Base-by-base conservation (phyloP, 192 early-diverging fungal genomes). In the Coemansia asiatica region DNA sequence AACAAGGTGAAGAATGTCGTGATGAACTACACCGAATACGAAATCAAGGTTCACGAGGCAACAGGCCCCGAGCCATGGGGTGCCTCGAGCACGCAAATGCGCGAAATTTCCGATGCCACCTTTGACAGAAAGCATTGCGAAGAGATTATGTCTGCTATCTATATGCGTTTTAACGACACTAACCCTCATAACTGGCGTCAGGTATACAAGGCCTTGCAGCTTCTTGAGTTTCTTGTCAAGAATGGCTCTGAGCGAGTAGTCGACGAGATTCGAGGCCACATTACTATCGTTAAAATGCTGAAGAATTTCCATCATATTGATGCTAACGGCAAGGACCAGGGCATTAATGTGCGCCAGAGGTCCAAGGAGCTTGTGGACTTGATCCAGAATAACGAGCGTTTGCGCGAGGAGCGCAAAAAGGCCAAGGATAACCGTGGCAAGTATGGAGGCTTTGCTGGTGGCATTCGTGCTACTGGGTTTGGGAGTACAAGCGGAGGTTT, bases 281-380 rank as follows among this genome's bases (percentile, higher is more conserved):
- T 95, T 31, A 91, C 94, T n/a, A 91, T 90, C 29, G 84, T 98
- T 65, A 96, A 94, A 66, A 89, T 90, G 46, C 83, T 95, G 57
- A 84, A 88, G 58, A 95, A 86, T 82, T 98, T 94, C 67, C 87
- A 94, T 56, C 93, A 88, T 60, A 84, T 94, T 26, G 95, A 97
- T 68, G 92, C 94, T 23, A 94, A 94, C 65, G 90, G 89, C 70
- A 98, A 98, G 69, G 96, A 98, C 74, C 95, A 98, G 75, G 96
- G 96, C 6, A 88, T 98, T 55, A 97, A 97, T 65, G 90, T 94
- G 94, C 88, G 69, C 65, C 74, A 82, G 57, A 86, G 96, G 9
- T 91, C 95, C 15, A 95, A 93, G 66, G 95, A 97, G 80, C 82
- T 98, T 31, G 75, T 89, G 2, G 95, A 95, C 6, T 80, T 97